Percentiles rank a stretch among this genome's conserved stretches.
Conservation (phyloP, 331 rosid genomes). For the Malus hybrid region DNA sequence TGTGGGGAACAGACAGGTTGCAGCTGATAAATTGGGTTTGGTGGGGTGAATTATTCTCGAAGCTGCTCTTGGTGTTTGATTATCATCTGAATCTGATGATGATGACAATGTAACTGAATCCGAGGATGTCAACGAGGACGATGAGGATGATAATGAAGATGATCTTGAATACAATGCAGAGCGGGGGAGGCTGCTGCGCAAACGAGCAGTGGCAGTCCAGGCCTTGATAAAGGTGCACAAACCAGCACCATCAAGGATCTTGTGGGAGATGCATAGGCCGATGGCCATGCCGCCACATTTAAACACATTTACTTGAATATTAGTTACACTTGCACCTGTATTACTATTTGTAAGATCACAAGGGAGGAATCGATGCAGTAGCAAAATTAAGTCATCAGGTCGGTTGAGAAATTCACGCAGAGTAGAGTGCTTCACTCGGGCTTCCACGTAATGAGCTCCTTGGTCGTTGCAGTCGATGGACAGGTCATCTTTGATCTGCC, state of each 20-base stretch:
- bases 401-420: constrained; percentile 27
- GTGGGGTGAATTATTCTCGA: neutral
- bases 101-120: neutral
- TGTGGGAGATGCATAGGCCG: constrained; percentile 44
- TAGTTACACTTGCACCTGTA: constrained; percentile 14
- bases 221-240: constrained; percentile 35
- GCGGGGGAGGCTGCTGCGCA: neutral
- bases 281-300: constrained; percentile 55
- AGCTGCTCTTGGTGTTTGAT: neutral
- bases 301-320: constrained; percentile 42
- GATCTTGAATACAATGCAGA: neutral
- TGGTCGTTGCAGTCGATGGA: constrained; percentile 41
- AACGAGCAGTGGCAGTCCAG: constrained; percentile 23
- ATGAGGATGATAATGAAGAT: neutral
- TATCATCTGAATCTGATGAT: neutral
- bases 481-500: constrained; percentile 24
- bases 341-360: neutral
- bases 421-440: constrained; percentile 23
- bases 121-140: neutral
- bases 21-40: constrained; percentile 5
- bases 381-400: constrained; percentile 9
- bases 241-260: constrained; percentile 44
- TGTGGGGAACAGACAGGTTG: constrained; percentile 34
- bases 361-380: constrained; percentile 33
- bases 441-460: constrained; percentile 33